These are phyloP conservation scores for Fagopyrum esculentum DNA, from an alignment of 148 eudicot species.

Conservation along the genomic window DNA sequence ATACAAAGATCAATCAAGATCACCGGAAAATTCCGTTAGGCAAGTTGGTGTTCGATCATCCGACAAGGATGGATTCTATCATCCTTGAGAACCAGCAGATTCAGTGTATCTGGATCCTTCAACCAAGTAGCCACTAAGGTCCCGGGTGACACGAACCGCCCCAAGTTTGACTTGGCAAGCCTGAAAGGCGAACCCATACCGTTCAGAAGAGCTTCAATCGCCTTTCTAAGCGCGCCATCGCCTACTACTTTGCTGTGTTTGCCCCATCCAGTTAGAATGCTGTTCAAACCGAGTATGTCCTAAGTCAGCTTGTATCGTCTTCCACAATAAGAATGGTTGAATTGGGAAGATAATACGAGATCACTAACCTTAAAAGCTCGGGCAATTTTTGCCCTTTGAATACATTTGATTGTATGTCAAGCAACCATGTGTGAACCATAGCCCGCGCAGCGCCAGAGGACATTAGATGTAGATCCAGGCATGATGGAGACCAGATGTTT, in stretches of 20 bases:
- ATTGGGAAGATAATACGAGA: not conserved
- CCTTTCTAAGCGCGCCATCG: constrained; percentile 67
- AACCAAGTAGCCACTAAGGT: constrained; percentile 74
- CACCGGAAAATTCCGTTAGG: not conserved
- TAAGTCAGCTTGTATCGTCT: not conserved
- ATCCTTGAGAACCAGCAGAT: constrained; percentile 69
- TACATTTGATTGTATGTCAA: constrained; percentile 60
- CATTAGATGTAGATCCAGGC: constrained; percentile 94
- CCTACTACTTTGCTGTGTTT: constrained; percentile 97
- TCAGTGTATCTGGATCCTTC: constrained; percentile 61
- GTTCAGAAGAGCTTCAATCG: constrained; percentile 64
- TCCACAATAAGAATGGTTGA: not conserved
- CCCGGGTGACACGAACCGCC: constrained; percentile 80
- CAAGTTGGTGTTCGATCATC: not conserved
- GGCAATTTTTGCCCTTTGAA: constrained; percentile 77
- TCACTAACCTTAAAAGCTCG: constrained; percentile 42
- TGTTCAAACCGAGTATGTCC: constrained; percentile 21
- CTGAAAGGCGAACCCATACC: constrained; percentile 77
- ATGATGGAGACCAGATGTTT: constrained; percentile 71
- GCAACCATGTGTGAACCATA: constrained; percentile 95
- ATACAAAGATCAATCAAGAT: not conserved
- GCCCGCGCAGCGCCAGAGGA: constrained; percentile 98
- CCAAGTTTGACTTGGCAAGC: constrained; percentile 68
- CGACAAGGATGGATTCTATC: constrained; percentile 26
- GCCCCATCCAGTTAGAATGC: constrained; percentile 98